Evolutionary conservation across 148 eudicot species (phyloP).

Genomic region (Heliosperma pusillum): DNA sequence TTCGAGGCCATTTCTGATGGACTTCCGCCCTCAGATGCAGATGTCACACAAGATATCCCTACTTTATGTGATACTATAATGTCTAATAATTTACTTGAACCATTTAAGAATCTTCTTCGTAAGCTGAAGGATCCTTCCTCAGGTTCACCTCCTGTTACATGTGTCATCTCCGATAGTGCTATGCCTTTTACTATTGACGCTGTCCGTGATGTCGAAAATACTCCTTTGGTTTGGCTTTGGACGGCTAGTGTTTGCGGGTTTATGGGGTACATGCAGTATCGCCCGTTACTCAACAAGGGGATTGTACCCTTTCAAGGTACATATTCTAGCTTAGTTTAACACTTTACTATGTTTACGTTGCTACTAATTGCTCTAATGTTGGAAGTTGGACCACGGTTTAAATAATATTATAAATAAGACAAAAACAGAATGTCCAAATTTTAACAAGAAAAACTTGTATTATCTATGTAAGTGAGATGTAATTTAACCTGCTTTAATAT

Average conservation of each 20-base stretch:
- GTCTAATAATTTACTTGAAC: constrained; percentile 10
- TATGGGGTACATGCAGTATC: constrained; percentile 27
- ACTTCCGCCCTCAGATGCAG: constrained; percentile 31
- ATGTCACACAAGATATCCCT: constrained; percentile 39
- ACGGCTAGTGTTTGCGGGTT: constrained; percentile 39
- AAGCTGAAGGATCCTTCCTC: constrained; percentile 3
- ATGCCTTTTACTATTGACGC: constrained; percentile 36
- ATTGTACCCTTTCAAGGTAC: constrained; percentile 44
- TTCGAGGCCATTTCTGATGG: constrained; percentile 33
- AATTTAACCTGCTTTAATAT: no score
- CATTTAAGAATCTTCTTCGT: constrained; percentile 32
- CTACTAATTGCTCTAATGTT: background rate
- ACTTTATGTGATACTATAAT: constrained; percentile 13
- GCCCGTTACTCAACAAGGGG: constrained; percentile 20
- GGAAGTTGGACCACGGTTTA: no score
- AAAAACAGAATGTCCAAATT: no score
- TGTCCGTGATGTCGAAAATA: background rate
- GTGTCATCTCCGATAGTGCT: constrained; percentile 29
- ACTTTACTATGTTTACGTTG: background rate
- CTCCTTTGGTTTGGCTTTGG: constrained; percentile 32
- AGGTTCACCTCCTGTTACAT: constrained; percentile 27
- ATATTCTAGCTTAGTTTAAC: background rate
- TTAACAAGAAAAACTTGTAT: no score
- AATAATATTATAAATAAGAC: no score
- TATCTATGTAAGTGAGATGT: no score